Evolutionary conservation across 768 basidiomycete genomes (phyloP).

Genomic region (Lactifluus piperatus): DNA sequence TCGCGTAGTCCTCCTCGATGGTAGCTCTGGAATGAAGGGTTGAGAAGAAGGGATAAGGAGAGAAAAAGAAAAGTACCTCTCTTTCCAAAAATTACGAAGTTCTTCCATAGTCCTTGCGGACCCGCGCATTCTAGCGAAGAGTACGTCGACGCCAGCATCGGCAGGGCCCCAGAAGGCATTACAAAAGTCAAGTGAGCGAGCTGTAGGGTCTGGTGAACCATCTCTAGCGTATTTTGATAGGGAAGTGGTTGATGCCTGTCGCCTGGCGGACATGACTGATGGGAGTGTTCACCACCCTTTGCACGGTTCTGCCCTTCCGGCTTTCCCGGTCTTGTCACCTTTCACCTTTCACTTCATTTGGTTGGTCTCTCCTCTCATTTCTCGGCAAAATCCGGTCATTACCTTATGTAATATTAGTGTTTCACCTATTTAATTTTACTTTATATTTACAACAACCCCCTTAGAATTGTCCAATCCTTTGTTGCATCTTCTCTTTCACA

Average conservation of each 20-base stretch:
- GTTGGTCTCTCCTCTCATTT: too few relatives aligned
- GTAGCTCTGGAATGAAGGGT: conserved; percentile 45
- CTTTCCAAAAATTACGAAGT: conserved; percentile 82
- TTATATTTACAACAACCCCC: too few relatives aligned
- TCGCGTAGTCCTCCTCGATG: conserved; percentile 96
- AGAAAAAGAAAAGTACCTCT: conserved; percentile 53
- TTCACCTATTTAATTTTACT: not conserved
- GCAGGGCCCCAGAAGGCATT: conserved; percentile 92
- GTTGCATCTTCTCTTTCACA: conserved; percentile 76
- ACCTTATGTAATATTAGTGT: conserved; percentile 3
- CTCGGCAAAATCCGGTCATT: not conserved
- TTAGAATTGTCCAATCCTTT: conserved; percentile 74
- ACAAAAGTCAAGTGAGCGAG: conserved; percentile 76
- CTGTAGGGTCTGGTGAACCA: conserved; percentile 39
- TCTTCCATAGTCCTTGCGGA: conserved; percentile 85
- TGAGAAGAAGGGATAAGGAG: not conserved
- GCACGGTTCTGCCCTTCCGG: too few relatives aligned
- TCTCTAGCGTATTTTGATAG: conserved; percentile 59
- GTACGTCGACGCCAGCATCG: conserved; percentile 85
- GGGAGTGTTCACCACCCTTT: not conserved
- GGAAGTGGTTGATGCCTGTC: conserved; percentile 77
- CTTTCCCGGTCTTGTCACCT: too few relatives aligned
- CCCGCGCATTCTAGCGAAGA: conserved; percentile 84
- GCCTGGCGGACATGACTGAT: conserved; percentile 54
- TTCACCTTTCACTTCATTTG: too few relatives aligned